A percentile compares a stretch with the other conserved stretches of the same genome.
These are phyloP conservation scores for Talaromyces sp. DNA, from an alignment of 2,329 filamentous ascomycete species.

Conservation along the genomic window DNA sequence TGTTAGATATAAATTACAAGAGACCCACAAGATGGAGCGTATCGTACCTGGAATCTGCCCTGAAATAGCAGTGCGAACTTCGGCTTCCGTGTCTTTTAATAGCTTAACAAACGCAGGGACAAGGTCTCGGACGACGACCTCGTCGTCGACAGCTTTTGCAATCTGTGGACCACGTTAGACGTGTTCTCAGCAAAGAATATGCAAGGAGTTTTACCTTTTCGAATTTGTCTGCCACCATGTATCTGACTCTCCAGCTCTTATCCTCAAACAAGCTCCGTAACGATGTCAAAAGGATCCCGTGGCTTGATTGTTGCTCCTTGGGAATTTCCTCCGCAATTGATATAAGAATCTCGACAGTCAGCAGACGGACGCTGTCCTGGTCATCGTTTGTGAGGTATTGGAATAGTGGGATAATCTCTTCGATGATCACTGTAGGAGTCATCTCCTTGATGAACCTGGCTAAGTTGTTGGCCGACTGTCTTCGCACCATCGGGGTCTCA, in stretches of 20 bases:
- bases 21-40: not conserved
- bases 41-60: slow-evolving; percentile 81
- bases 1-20: slow-evolving; percentile 16
- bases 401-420: slow-evolving; percentile 98
- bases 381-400: slow-evolving; percentile 95
- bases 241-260: slow-evolving; percentile 98
- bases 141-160: slow-evolving; percentile 95
- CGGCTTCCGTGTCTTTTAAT: slow-evolving; percentile 94
- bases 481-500: slow-evolving; percentile 97
- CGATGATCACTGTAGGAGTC: slow-evolving; percentile 83
- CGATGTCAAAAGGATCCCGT: slow-evolving; percentile 86
- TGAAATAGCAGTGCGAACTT: slow-evolving; percentile 93
- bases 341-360: slow-evolving; percentile 95
- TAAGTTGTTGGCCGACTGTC: slow-evolving; percentile 92
- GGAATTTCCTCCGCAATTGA: slow-evolving; percentile 95
- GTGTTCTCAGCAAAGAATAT: not conserved
- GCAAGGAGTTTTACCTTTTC: slow-evolving; percentile 65
- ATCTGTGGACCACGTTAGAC: slow-evolving; percentile 55
- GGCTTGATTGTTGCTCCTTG: slow-evolving; percentile 95
- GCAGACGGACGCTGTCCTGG: slow-evolving; percentile 91
- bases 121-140: slow-evolving; percentile 88
- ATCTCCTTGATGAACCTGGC: slow-evolving; percentile 98
- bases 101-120: slow-evolving; percentile 97
- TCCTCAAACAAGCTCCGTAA: slow-evolving; percentile 93
- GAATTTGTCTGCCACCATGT: slow-evolving; percentile 98